Evolutionary conservation across 1,139 yeast species (phyloP).

Genomic region (Candida sanyaensis): DNA sequence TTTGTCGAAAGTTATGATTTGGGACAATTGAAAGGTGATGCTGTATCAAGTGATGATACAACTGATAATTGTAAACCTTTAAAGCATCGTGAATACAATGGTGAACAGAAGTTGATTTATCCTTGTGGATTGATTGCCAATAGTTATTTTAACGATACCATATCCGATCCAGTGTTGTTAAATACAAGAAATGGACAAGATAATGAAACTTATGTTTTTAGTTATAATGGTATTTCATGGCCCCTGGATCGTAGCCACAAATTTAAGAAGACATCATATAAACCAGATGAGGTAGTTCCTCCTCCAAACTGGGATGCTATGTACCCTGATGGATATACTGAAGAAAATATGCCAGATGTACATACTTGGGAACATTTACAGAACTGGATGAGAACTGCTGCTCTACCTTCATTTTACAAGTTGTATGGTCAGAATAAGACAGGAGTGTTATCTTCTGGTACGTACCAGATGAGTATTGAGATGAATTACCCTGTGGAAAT

Average conservation of each 20-base stretch:
- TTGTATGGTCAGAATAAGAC: constrained; percentile 60
- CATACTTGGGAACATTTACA: constrained; percentile 46
- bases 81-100: constrained; percentile 35
- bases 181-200: constrained; percentile 43
- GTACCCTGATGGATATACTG: constrained; percentile 90
- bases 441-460: constrained; percentile 53
- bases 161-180: constrained; percentile 49
- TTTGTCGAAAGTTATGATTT: constrained; percentile 72
- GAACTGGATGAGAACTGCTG: constrained; percentile 88
- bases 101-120: constrained; percentile 49
- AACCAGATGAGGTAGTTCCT: constrained; percentile 75
- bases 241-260: constrained; percentile 67
- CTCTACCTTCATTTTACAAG: constrained; percentile 68
- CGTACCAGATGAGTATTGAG: constrained; percentile 58
- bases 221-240: constrained; percentile 85
- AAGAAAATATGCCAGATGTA: constrained; percentile 75
- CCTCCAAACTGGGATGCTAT: constrained; percentile 91
- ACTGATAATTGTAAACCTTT: constrained; percentile 63
- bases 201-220: constrained; percentile 57
- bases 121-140: constrained; percentile 98
- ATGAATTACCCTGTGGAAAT: constrained; percentile 69
- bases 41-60: constrained; percentile 48
- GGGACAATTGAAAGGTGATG: constrained; percentile 63
- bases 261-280: constrained; percentile 77
- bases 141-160: constrained; percentile 87